Evolutionary conservation across 2,329 filamentous ascomycete species (phyloP).

Genomic region (Sclerotinia spermophila): DNA sequence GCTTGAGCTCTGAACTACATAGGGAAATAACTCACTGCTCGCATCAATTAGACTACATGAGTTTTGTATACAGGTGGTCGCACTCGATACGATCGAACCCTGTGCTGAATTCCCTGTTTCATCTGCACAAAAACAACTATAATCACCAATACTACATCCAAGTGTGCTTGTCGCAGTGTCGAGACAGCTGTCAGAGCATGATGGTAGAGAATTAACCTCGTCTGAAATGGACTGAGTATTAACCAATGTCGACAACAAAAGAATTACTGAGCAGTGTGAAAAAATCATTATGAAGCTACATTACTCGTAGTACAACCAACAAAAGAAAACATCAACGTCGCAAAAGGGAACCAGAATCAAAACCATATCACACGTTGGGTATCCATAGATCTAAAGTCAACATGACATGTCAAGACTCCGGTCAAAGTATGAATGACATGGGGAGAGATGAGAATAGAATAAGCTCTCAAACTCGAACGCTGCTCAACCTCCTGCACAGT

Average conservation of each 20-base stretch:
- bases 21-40: not conserved
- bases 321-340: constrained; percentile 4
- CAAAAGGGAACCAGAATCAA: not conserved
- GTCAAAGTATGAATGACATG: constrained; percentile 6
- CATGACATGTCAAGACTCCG: not conserved
- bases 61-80: constrained; percentile 17
- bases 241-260: not conserved
- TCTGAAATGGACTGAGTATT: constrained; percentile 11
- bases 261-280: not conserved
- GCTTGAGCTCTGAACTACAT: not conserved
- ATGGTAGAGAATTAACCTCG: constrained; percentile 11
- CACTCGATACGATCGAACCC: constrained; percentile 7
- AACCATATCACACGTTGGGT: constrained; percentile 1
- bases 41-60: constrained; percentile 16
- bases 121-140: constrained; percentile 6
- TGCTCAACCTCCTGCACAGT: not conserved
- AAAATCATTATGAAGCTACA: constrained; percentile 13
- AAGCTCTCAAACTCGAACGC: not conserved
- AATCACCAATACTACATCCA: constrained; percentile 13
- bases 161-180: not conserved
- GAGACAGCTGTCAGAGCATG: constrained; percentile 15
- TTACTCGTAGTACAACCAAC: not conserved
- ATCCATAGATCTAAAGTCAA: not conserved
- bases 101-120: constrained; percentile 3
- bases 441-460: constrained; percentile 11